Evolutionary conservation across 2,329 filamentous ascomycete species (phyloP).

Genomic region (Ilyonectria robusta): DNA sequence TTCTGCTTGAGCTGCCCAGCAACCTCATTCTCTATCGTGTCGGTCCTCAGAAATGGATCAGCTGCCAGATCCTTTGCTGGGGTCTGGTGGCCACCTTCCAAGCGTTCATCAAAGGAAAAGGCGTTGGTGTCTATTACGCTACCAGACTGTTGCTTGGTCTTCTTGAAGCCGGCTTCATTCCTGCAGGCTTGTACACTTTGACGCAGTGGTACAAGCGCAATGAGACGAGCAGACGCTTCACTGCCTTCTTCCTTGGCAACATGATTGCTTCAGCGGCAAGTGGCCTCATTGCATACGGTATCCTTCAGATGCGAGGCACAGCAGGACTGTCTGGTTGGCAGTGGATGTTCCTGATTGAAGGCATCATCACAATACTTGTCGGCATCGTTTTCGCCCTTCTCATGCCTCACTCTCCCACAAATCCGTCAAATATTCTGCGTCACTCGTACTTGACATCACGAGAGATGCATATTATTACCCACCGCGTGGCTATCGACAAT

Average conservation of each 20-base stretch:
- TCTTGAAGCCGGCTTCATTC: constrained; percentile 61
- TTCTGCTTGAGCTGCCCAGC: constrained; percentile 19
- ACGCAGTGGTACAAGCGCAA: constrained; percentile 61
- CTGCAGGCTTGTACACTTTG: constrained; percentile 61
- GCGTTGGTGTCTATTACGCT: too few relatives aligned
- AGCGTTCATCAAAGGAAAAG: constrained; percentile 47
- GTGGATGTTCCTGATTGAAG: too few relatives aligned
- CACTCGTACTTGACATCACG: too few relatives aligned
- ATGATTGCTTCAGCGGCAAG: constrained; percentile 56
- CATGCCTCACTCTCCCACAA: too few relatives aligned
- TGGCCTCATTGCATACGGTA: constrained; percentile 59
- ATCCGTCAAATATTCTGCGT: too few relatives aligned
- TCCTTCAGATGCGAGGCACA: constrained; percentile 34
- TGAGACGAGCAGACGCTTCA: constrained; percentile 60
- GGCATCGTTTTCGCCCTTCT: too few relatives aligned
- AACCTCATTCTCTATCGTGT: constrained; percentile 57
- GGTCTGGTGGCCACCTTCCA: constrained; percentile 52
- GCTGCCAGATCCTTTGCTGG: constrained; percentile 34
- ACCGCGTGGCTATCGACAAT: too few relatives aligned
- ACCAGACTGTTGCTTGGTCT: background rate
- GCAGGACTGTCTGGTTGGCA: too few relatives aligned
- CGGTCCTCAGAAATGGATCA: constrained; percentile 61
- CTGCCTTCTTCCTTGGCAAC: constrained; percentile 61
- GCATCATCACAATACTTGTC: too few relatives aligned
- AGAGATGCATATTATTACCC: too few relatives aligned